These are phyloP conservation scores for Tolypocladium tropicale DNA, from an alignment of 2,329 filamentous ascomycete genomes.

Conservation along the genomic window DNA sequence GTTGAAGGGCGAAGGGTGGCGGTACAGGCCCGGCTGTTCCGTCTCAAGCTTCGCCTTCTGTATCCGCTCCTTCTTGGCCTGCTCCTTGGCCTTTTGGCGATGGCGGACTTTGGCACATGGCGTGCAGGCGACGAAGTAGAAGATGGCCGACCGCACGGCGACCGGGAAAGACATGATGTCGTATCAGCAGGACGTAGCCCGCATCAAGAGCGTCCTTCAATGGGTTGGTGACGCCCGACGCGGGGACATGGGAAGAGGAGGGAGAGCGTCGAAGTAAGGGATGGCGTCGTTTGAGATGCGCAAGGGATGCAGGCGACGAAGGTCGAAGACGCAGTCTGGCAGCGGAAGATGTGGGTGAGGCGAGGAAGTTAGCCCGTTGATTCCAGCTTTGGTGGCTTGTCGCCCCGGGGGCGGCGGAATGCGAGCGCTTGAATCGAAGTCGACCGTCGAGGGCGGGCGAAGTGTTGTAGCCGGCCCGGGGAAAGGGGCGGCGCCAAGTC, in stretches of 20 bases:
- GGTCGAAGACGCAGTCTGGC: background rate
- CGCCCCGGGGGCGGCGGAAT: background rate
- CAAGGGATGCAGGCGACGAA: background rate
- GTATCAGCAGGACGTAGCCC: conserved; percentile 1
- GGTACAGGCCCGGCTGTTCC: conserved; percentile 63
- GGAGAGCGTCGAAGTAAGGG: background rate
- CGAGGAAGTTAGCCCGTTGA: background rate
- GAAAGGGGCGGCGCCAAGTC: background rate
- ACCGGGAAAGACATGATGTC: conserved; percentile 36
- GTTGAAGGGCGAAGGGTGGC: conserved; percentile 71
- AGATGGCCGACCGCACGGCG: conserved; percentile 64
- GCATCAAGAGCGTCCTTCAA: conserved; percentile 5
- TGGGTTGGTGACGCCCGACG: conserved; percentile 1
- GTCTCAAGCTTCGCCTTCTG: conserved; percentile 55
- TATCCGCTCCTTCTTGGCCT: conserved; percentile 57
- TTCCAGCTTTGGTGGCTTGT: background rate
- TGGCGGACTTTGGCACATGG: conserved; percentile 65
- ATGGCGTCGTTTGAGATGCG: background rate
- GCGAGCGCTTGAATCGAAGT: background rate
- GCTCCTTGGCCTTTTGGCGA: conserved; percentile 58
- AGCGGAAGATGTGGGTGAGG: background rate
- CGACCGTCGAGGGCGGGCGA: background rate
- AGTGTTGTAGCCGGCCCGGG: background rate
- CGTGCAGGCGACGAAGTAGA: conserved; percentile 68
- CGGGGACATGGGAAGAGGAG: conserved; percentile 6